phyloP scores from a whole-genome alignment of 2,329 filamentous ascomycete species.

The Colletotrichum somersetense region DNA sequence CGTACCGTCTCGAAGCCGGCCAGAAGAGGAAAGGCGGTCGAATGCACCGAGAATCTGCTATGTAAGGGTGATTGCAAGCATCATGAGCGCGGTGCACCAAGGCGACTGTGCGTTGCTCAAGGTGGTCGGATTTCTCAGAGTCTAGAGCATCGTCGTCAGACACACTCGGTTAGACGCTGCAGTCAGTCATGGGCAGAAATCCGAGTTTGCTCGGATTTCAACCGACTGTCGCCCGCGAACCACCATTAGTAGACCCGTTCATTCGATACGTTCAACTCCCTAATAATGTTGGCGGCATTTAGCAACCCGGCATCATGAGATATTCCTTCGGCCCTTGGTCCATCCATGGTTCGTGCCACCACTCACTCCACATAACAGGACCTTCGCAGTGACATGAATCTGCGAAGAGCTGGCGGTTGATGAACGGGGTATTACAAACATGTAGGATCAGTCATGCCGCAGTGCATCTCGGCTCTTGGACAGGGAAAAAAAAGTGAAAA shows the following conservation, averaged over 20 bases:
- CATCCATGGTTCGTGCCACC: neutral
- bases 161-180: neutral
- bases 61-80: neutral
- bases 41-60: constrained; percentile 22
- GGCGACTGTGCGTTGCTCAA: constrained; percentile 25
- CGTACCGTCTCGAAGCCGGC: neutral
- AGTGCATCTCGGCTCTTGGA: neutral
- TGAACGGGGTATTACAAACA: neutral
- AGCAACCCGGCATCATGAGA: neutral
- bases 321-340: neutral
- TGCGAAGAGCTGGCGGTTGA: neutral
- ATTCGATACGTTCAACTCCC: neutral
- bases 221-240: neutral
- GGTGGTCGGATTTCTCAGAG: neutral
- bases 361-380: neutral
- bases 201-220: neutral
- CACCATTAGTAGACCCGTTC: neutral
- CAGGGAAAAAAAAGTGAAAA: constrained; percentile 1
- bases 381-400: neutral
- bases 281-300: neutral
- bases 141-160: neutral
- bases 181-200: constrained; percentile 1
- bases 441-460: constrained; percentile 1
- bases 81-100: constrained; percentile 15
- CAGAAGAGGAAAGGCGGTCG: constrained; percentile 29